Base-by-base conservation (phyloP, 805 yeast genomes). In the Naumovozyma castellii region DNA sequence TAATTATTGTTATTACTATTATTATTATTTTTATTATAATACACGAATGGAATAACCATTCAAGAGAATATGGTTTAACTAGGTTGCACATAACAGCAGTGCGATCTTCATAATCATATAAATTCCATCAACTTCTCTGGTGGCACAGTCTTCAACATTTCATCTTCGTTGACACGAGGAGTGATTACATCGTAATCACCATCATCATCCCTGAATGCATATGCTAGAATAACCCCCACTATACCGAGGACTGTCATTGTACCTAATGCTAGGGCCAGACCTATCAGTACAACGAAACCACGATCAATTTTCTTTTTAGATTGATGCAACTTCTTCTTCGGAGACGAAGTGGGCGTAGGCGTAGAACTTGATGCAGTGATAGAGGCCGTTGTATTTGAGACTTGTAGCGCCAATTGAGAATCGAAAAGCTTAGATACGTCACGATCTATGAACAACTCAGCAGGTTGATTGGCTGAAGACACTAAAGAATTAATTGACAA, bases 221-320 rank as follows among this genome's bases (percentile, higher is more conserved):
- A 58, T 13, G 59, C 49, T 32, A 55, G 50, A 35, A 52, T 48
- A 5, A 57, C 66, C 28, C 70, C 70, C 3, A 65, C 46, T 19
- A 65, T 58, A 41, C 70, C 82, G 40, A 63, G 50, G 15, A 57
- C 57, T 35, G 63, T 54, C 31, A 69, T 56, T 1, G 73, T 68
- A 15, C 67, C 84, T 25, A 83, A 48, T 0, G 90, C 76, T 40
- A 79, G 64, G 0, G 87, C 92, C 32, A 80, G 66, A 0, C 83
- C 76, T 34, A 82, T 72, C 20, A 84, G 70, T 3, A 80, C 86
- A 20, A 82, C 78, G 49, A 71, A 79, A 0, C 92, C 88, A 16
- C 74, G 59, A 22, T 58, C 62, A 43, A 59, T 57, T 44, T 60
- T 56, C 25, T 54, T 50, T 14, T 35, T 27, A n/a, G n/a, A n/a